Evolutionary conservation across 179 eudicot species (phyloP).

Genomic region (Spergularia azorica): DNA sequence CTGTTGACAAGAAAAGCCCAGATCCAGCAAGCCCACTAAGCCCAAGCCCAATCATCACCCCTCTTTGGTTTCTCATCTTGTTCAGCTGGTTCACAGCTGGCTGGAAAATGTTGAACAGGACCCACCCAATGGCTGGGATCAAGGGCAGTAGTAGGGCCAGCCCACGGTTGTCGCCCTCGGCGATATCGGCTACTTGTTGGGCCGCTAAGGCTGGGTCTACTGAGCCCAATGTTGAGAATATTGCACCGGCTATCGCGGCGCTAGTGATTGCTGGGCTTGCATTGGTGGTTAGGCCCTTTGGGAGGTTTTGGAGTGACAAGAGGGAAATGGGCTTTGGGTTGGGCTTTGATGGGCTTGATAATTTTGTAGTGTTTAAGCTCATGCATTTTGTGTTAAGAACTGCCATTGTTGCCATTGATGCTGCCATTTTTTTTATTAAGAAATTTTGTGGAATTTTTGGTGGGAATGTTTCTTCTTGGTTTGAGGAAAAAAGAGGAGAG

Average conservation of each 20-base stretch:
- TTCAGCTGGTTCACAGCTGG: conserved; percentile 79
- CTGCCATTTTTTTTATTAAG: conserved; percentile 29
- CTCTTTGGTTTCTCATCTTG: conserved; percentile 59
- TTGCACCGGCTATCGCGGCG: conserved; percentile 66
- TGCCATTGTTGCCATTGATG: conserved; percentile 46
- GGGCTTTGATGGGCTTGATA: conserved; percentile 24
- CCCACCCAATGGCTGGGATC: conserved; percentile 87
- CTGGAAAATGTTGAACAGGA: conserved; percentile 74
- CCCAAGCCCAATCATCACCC: conserved; percentile 61
- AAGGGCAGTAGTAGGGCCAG: conserved; percentile 76
- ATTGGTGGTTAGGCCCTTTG: conserved; percentile 37
- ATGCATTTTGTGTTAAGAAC: conserved; percentile 55
- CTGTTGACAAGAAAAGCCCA: conserved; percentile 34
- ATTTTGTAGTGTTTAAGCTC: conserved; percentile 30
- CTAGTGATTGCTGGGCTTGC: conserved; percentile 26
- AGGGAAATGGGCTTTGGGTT: conserved; percentile 46
- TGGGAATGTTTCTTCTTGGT: background rate
- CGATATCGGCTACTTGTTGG: conserved; percentile 78
- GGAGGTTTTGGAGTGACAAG: conserved; percentile 40
- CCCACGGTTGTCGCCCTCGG: conserved; percentile 84
- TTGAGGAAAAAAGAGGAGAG: too few species aligned
- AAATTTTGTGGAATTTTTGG: background rate
- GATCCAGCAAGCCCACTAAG: conserved; percentile 56
- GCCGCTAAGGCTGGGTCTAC: conserved; percentile 76
- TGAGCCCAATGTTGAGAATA: conserved; percentile 64